Evolutionary conservation across 1,284 basidiomycete genomes (phyloP).

Genomic region (Cryptococcus maquisensis): DNA sequence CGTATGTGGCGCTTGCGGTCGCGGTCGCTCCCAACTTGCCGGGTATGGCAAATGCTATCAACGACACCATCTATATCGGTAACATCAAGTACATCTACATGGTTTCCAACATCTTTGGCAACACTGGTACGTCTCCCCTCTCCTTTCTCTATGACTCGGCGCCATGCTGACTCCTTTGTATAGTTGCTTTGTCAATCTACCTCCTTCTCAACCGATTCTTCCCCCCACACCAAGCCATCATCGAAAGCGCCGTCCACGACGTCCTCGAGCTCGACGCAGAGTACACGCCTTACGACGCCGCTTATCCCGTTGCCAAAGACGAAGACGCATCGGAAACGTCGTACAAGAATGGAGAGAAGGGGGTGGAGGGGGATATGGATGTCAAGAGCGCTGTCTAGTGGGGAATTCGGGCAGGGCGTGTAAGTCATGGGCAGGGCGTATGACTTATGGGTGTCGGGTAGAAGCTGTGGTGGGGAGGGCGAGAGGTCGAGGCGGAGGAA

Average conservation of each 20-base stretch:
- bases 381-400: background rate
- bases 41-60: conserved; percentile 46
- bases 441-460: no score
- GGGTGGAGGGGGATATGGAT: background rate
- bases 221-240: conserved; percentile 57
- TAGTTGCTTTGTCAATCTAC: conserved; percentile 65
- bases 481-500: no score
- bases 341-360: background rate
- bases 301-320: background rate
- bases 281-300: background rate
- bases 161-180: conserved; percentile 46
- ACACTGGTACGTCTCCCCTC: conserved; percentile 16
- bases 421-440: no score
- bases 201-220: conserved; percentile 57
- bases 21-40: conserved; percentile 78
- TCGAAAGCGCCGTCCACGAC: conserved; percentile 59
- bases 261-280: conserved; percentile 1
- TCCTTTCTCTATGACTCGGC: background rate
- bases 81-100: conserved; percentile 58
- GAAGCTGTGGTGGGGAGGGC: no score
- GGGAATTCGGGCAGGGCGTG: no score
- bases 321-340: background rate
- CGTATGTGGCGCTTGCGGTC: conserved; percentile 51
- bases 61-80: conserved; percentile 53
- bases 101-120: conserved; percentile 27